Evolutionary conservation across 2,329 filamentous ascomycete species (phyloP).

Genomic region (Acephala macrosclerotiorum): DNA sequence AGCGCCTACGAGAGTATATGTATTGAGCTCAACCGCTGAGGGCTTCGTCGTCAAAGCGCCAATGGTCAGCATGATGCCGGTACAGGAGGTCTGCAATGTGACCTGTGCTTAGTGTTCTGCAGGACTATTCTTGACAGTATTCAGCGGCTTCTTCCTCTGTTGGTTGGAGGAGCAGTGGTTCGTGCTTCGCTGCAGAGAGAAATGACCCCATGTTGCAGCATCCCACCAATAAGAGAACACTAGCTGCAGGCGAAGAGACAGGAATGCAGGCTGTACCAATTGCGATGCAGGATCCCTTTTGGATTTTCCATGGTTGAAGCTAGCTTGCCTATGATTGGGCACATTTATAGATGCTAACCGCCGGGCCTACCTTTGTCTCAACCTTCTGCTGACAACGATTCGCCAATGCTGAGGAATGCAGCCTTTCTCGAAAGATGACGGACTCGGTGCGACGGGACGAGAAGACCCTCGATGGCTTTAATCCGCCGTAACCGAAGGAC

Average conservation of each 20-base stretch:
- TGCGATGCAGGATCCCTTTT: conserved; percentile 9
- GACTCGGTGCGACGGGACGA: conserved; percentile 27
- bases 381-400: conserved; percentile 30
- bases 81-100: conserved; percentile 37
- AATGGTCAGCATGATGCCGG: conserved; percentile 38
- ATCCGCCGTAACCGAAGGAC: conserved; percentile 7
- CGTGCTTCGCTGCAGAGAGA: conserved; percentile 24
- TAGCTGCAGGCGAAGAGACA: conserved; percentile 24
- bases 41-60: conserved; percentile 38
- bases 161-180: conserved; percentile 35
- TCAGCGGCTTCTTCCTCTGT: conserved; percentile 28
- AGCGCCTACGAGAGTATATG: conserved; percentile 44
- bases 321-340: conserved; percentile 31
- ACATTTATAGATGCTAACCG: conserved; percentile 34
- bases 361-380: conserved; percentile 26
- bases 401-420: conserved; percentile 30
- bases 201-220: conserved; percentile 28
- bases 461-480: conserved; percentile 19
- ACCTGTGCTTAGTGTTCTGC: conserved; percentile 41
- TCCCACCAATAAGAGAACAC: conserved; percentile 22
- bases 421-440: conserved; percentile 13
- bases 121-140: conserved; percentile 37
- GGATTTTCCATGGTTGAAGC: conserved; percentile 17
- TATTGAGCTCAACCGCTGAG: conserved; percentile 30
- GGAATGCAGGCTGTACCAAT: conserved; percentile 30